Conservation (phyloP, 495 filamentous ascomycete genomes). For the Oleoguttula mirabilis region DNA sequence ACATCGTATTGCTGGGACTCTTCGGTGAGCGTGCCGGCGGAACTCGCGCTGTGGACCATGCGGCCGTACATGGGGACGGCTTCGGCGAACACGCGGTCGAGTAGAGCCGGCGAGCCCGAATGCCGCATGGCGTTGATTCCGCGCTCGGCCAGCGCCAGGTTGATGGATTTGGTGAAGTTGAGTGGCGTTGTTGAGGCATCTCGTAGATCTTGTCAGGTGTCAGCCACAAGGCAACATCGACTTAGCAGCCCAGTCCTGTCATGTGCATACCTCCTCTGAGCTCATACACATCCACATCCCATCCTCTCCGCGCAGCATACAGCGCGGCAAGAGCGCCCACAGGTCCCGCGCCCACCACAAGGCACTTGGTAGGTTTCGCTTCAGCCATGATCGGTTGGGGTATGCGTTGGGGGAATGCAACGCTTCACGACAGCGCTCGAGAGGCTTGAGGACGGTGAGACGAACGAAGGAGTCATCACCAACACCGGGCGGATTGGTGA, state of each 20-base stretch:
- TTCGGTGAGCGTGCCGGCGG: slow-evolving; percentile 53
- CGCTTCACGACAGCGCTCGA: no score
- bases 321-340: slow-evolving; percentile 85
- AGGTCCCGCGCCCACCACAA: slow-evolving; percentile 83
- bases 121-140: slow-evolving; percentile 78
- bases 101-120: slow-evolving; percentile 48
- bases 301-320: slow-evolving; percentile 76
- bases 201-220: slow-evolving; percentile 87
- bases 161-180: slow-evolving; percentile 97
- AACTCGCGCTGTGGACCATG: slow-evolving; percentile 78
- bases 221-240: no score
- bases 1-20: slow-evolving; percentile 80
- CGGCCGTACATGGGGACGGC: slow-evolving; percentile 90
- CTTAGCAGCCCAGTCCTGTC: no score
- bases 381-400: slow-evolving; percentile 15
- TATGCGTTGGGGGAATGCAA: no score
- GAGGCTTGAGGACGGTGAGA: no score
- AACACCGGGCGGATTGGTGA: no score
- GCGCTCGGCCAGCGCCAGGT: slow-evolving; percentile 83
- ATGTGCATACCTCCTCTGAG: slow-evolving; percentile 64
- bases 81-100: slow-evolving; percentile 58
- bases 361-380: slow-evolving; percentile 46
- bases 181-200: slow-evolving; percentile 71
- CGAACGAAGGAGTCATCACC: no score
- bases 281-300: slow-evolving; percentile 91